Evolutionary conservation across 257 asterid species (phyloP), one percentile per base, ranked within the genome.

Genomic region (Linaria vulgaris): DNA sequence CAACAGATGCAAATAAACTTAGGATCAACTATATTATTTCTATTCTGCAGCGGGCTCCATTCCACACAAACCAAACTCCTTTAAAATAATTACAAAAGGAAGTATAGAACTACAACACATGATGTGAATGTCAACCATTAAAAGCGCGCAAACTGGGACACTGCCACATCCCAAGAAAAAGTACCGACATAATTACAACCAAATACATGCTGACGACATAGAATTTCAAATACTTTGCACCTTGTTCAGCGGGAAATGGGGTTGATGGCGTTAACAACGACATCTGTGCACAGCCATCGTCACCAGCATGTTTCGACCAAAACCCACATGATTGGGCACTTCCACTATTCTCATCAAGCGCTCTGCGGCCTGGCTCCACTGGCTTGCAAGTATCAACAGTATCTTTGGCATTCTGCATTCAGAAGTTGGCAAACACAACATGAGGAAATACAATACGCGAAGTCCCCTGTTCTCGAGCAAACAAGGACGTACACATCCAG

Each of bases 101-200:
- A 51, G 37, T 17, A 11, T 53, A 44, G 24, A 2, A 44, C 8
- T 16, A 12, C 24, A 24, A 21, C 37, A 37, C 24, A 22, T 5
- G 14, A 45, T 20, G 46, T 63, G 60, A 50, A 63, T 19, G 67
- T 59, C 51, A 70, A 34, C 67, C 61, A 50, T 46, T 63, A 24
- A 51, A 38, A 56, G 61, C 57, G 51, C 41, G 71, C 67, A 76
- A 25, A 66, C 73, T 74, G 51, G 76, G 88, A 55, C 72, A 78
- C 51, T 64, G 41, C 78, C 78, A 81, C 61, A 72, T 25, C 54
- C 79, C 79, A 0, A 84, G 60, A 43, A 70, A 70, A 59, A 82
- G 66, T 41, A 79, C 60, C 1, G 70, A 77, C 63, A 81, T 45
- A 50, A 69, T 59, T 51, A 84, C 10, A 16, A 81, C 66, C 12